These are phyloP conservation scores for Kuraishia molischiana DNA, from an alignment of 805 yeast genomes.

Conservation along the genomic window DNA sequence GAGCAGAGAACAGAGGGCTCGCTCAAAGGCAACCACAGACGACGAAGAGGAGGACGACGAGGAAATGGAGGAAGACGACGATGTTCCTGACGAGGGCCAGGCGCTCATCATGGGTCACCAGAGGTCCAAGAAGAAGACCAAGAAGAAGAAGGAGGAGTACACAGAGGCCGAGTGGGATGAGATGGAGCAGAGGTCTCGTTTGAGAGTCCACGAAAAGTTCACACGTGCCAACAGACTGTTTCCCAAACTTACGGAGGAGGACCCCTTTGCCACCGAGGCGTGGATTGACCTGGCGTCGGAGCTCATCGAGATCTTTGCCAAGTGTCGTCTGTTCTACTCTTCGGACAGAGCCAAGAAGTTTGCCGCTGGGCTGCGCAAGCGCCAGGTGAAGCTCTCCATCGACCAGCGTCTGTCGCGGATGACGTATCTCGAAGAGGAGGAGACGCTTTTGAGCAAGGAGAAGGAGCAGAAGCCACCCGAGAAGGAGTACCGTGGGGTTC, in stretches of 20 bases:
- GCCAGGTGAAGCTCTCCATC: constrained; percentile 52
- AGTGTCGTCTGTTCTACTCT: constrained; percentile 71
- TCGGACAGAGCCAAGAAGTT: constrained; percentile 63
- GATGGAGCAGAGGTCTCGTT: constrained; percentile 20
- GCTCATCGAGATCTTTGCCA: constrained; percentile 72
- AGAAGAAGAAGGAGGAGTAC: constrained; percentile 10
- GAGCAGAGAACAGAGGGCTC: constrained; percentile 33
- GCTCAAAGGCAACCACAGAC: constrained; percentile 5
- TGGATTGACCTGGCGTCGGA: constrained; percentile 85
- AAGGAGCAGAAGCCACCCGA: constrained; percentile 27
- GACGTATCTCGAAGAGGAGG: constrained; percentile 53
- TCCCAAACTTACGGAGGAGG: constrained; percentile 36
- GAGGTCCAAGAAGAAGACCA: constrained; percentile 9
- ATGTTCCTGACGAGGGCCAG: constrained; percentile 9
- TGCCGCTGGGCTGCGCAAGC: constrained; percentile 55
- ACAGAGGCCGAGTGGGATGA: constrained; percentile 16
- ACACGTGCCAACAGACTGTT: constrained; percentile 40
- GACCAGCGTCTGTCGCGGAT: constrained; percentile 68
- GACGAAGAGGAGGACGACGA: constrained; percentile 8
- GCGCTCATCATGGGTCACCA: constrained; percentile 21
- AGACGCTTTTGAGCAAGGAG: constrained; percentile 21
- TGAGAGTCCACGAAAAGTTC: constrained; percentile 33
- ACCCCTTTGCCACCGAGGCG: constrained; percentile 52
- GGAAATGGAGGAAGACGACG: constrained; percentile 8
- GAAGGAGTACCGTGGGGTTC: constrained; percentile 62